These are phyloP conservation scores for Myxozyma geophila DNA, from an alignment of 805 yeast genomes.

Conservation along the genomic window DNA sequence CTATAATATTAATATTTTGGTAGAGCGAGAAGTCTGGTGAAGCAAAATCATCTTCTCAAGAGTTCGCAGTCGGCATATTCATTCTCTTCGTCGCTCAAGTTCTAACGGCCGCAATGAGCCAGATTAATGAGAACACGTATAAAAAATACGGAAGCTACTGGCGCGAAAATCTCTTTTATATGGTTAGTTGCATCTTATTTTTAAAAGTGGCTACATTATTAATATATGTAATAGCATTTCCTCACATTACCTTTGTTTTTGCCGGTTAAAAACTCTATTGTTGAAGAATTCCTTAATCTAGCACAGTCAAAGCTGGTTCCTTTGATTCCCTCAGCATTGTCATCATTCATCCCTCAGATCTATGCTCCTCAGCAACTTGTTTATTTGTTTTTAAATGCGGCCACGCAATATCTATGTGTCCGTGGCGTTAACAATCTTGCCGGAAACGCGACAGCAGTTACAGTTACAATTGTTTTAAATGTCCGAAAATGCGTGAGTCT, in stretches of 20 bases:
- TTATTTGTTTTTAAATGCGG: slow-evolving; percentile 51
- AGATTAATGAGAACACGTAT: slow-evolving; percentile 59
- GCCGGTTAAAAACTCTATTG: slow-evolving; percentile 44
- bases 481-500: slow-evolving; percentile 67
- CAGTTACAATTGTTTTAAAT: slow-evolving; percentile 63
- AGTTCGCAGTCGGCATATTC: slow-evolving; percentile 48
- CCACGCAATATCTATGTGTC: slow-evolving; percentile 66
- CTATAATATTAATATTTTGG: neutral
- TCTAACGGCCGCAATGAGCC: slow-evolving; percentile 60
- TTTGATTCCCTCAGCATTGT: slow-evolving; percentile 2
- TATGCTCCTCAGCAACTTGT: slow-evolving; percentile 38
- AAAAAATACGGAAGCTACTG: slow-evolving; percentile 60
- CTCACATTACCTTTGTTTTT: slow-evolving; percentile 30
- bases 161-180: slow-evolving; percentile 68
- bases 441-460: slow-evolving; percentile 61
- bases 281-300: slow-evolving; percentile 43
- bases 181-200: slow-evolving; percentile 51
- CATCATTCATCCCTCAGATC: slow-evolving; percentile 1
- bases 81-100: slow-evolving; percentile 55
- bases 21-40: slow-evolving; percentile 9
- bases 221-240: slow-evolving; percentile 23
- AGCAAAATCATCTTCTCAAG: slow-evolving; percentile 37
- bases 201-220: neutral
- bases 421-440: slow-evolving; percentile 69
- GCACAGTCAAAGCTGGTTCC: slow-evolving; percentile 33